These are phyloP conservation scores for Fremontodendron californicum DNA, from an alignment of 345 rosid species.

Conservation along the genomic window DNA sequence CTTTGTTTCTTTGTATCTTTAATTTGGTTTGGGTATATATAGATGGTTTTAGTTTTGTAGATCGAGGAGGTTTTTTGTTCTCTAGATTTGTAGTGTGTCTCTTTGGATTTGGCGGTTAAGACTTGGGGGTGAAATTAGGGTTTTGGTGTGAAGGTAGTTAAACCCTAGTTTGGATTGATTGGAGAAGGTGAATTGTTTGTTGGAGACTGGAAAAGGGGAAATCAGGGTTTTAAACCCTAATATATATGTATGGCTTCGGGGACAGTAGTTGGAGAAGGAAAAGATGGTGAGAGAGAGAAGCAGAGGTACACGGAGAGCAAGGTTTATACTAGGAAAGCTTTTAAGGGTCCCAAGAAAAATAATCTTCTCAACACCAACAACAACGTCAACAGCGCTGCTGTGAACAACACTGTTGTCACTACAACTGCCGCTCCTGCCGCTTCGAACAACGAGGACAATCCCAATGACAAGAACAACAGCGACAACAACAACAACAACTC, in stretches of 20 bases:
- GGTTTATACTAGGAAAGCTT: slow-evolving; percentile 79
- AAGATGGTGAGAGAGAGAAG: slow-evolving; percentile 61
- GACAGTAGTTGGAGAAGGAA: slow-evolving; percentile 61
- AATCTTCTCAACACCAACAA: slow-evolving; percentile 11
- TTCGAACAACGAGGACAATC: not conserved
- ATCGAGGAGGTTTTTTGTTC: not conserved
- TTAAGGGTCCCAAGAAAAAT: slow-evolving; percentile 43
- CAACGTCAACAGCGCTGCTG: not conserved
- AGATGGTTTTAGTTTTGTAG: not conserved
- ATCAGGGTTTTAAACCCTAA: slow-evolving; percentile 44
- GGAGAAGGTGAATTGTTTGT: slow-evolving; percentile 2
- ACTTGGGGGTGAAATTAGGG: slow-evolving; percentile 15
- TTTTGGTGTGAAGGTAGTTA: slow-evolving; percentile 4
- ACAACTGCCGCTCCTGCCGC: not conserved
- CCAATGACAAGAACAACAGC: not conserved
- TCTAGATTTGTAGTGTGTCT: not conserved
- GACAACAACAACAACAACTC: slow-evolving; percentile 20
- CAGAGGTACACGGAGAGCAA: slow-evolving; percentile 51
- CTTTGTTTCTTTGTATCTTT: not conserved
- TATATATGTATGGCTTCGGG: slow-evolving; percentile 94
- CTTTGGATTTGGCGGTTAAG: not conserved
- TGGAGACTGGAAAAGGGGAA: slow-evolving; percentile 17
- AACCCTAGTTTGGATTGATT: slow-evolving; percentile 9
- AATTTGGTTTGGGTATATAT: not conserved
- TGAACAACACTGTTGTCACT: not conserved